These are phyloP conservation scores for Pseudopediastrum boryanum DNA, from an alignment of 139 green algal species.

Conservation along the genomic window DNA sequence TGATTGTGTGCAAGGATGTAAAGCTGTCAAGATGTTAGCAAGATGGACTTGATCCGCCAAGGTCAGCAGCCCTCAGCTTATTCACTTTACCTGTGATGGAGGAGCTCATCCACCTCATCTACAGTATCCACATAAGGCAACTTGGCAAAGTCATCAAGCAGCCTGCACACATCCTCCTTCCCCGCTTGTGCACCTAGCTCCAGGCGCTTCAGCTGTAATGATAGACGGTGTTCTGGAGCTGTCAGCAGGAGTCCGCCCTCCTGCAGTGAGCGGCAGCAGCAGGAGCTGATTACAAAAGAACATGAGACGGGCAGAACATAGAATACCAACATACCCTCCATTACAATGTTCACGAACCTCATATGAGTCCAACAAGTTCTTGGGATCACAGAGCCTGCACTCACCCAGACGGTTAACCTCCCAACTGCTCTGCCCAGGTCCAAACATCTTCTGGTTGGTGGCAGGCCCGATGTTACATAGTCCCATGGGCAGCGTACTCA, in stretches of 20 bases:
- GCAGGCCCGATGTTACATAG: not conserved
- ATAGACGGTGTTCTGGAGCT: constrained; percentile 58
- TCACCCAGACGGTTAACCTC: not conserved
- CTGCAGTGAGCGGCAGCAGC: no score
- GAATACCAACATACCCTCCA: not conserved
- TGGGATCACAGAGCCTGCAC: not conserved
- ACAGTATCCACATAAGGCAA: constrained; percentile 62
- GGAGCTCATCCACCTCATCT: constrained; percentile 72
- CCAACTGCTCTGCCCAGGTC: no score
- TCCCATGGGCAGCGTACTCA: not conserved
- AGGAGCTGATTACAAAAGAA: no score
- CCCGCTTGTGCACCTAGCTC: constrained; percentile 41
- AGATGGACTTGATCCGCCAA: not conserved
- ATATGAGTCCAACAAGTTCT: not conserved
- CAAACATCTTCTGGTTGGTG: no score
- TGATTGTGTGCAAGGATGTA: not conserved
- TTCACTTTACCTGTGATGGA: constrained; percentile 54
- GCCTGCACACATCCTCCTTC: not conserved
- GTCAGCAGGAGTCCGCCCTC: constrained; percentile 60
- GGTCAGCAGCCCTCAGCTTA: not conserved
- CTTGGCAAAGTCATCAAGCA: constrained; percentile 21
- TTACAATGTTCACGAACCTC: not conserved
- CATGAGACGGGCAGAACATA: not conserved
- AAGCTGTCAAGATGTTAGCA: not conserved
- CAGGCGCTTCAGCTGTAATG: constrained; percentile 58